Conservation (phyloP, 768 basidiomycete genomes). For the Hygrocybe punicea region DNA sequence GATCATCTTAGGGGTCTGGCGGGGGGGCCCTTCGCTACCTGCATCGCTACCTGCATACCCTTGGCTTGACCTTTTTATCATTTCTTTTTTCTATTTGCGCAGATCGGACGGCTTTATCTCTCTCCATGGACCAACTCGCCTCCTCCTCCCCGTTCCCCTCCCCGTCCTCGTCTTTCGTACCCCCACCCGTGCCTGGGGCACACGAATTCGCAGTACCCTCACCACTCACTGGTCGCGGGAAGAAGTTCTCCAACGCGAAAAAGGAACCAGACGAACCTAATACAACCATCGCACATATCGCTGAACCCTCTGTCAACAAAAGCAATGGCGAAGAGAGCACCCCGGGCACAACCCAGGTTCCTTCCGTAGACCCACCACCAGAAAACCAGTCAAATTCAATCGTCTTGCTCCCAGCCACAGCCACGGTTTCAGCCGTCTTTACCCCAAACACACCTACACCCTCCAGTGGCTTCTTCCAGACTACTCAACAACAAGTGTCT, state of each 20-base stretch:
- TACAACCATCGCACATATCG: not conserved
- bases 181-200: slow-evolving; percentile 61
- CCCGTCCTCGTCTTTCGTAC: slow-evolving; percentile 63
- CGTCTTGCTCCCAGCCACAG: not conserved
- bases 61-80: not conserved
- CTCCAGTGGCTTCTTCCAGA: too few relatives aligned
- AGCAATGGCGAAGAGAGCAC: not conserved
- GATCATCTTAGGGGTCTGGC: not conserved
- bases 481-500: not conserved
- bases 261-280: slow-evolving; percentile 1
- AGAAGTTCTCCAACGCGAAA: slow-evolving; percentile 13
- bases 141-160: slow-evolving; percentile 54
- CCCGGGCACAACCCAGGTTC: not conserved
- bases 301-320: not conserved
- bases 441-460: too few relatives aligned
- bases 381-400: not conserved
- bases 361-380: not conserved
- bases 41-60: too few relatives aligned
- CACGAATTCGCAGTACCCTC: slow-evolving; percentile 64
- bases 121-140: slow-evolving; percentile 42
- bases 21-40: not conserved
- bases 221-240: slow-evolving; percentile 26
- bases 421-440: not conserved
- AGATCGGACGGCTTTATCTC: slow-evolving; percentile 27
- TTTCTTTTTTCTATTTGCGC: not conserved